Conservation (phyloP, 2,329 filamentous ascomycete species). For the Venturia oleaginea region DNA sequence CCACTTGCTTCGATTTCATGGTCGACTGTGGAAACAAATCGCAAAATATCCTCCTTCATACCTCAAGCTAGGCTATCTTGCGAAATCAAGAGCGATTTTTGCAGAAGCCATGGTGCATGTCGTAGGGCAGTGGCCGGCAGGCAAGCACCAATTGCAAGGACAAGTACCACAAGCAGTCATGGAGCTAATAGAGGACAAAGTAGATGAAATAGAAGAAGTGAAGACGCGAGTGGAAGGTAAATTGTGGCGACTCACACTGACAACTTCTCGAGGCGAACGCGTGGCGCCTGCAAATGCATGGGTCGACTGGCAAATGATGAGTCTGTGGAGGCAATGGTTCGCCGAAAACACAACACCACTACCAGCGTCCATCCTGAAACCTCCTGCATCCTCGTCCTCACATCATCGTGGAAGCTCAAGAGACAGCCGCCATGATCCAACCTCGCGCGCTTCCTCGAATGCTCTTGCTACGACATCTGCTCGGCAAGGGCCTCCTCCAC, state of each 20-base stretch:
- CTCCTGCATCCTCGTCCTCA: slow-evolving; percentile 23
- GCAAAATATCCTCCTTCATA: slow-evolving; percentile 93
- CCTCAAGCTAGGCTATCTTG: slow-evolving; percentile 78
- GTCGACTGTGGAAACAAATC: slow-evolving; percentile 88
- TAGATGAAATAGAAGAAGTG: slow-evolving; percentile 78
- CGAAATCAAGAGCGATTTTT: slow-evolving; percentile 70
- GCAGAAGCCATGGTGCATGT: slow-evolving; percentile 80
- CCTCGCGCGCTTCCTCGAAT: slow-evolving; percentile 5
- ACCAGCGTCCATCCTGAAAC: slow-evolving; percentile 42
- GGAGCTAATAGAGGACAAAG: slow-evolving; percentile 90
- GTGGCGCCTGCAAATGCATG: slow-evolving; percentile 72
- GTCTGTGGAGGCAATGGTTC: slow-evolving; percentile 84
- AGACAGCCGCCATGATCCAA: slow-evolving; percentile 7
- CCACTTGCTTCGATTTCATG: slow-evolving; percentile 85
- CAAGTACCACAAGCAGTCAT: slow-evolving; percentile 67
- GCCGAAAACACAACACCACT: slow-evolving; percentile 79
- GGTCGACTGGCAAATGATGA: slow-evolving; percentile 82
- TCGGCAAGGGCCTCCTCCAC: slow-evolving; percentile 18
- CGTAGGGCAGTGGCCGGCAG: slow-evolving; percentile 85
- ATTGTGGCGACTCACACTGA: slow-evolving; percentile 72
- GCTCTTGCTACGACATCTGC: background rate
- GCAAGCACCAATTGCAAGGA: slow-evolving; percentile 65
- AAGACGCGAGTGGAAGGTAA: slow-evolving; percentile 71
- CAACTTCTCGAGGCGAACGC: slow-evolving; percentile 70
- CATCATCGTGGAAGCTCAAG: slow-evolving; percentile 12